phyloP scores from a whole-genome alignment of 805 yeast species.

The Sporopachydermia quercuum region DNA sequence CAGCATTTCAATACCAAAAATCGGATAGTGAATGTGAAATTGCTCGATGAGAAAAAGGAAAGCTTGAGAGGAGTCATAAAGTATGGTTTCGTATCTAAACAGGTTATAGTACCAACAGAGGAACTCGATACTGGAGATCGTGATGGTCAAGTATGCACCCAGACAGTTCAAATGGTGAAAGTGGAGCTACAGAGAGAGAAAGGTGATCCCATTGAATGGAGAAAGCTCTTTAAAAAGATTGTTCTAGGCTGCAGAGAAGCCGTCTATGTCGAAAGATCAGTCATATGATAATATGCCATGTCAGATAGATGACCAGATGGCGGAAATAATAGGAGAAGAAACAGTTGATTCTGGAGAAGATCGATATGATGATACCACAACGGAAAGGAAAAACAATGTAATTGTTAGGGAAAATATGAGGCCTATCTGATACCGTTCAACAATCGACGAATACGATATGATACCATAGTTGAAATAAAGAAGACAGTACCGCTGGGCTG shows the following conservation, averaged over 20 bases:
- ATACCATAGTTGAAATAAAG: too few species aligned
- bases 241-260: slow-evolving; percentile 43
- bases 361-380: too few species aligned
- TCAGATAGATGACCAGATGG: too few species aligned
- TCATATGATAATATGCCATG: too few species aligned
- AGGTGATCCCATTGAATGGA: slow-evolving; percentile 67
- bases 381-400: too few species aligned
- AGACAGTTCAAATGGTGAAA: slow-evolving; percentile 20
- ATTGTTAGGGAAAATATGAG: too few species aligned
- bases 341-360: too few species aligned
- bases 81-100: neutral
- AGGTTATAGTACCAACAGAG: slow-evolving; percentile 8
- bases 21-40: neutral
- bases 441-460: too few species aligned
- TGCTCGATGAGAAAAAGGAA: neutral
- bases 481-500: too few species aligned
- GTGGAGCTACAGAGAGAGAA: slow-evolving; percentile 39
- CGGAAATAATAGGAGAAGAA: too few species aligned
- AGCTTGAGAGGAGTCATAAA: neutral
- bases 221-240: slow-evolving; percentile 44
- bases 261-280: slow-evolving; percentile 28
- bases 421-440: too few species aligned
- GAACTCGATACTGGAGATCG: slow-evolving; percentile 8
- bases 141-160: neutral
- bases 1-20: neutral